Percentiles rank a stretch among this genome's conserved stretches.
phyloP scores from a whole-genome alignment of 2,329 filamentous ascomycete species.

The Chalaropsis thielavioides region DNA sequence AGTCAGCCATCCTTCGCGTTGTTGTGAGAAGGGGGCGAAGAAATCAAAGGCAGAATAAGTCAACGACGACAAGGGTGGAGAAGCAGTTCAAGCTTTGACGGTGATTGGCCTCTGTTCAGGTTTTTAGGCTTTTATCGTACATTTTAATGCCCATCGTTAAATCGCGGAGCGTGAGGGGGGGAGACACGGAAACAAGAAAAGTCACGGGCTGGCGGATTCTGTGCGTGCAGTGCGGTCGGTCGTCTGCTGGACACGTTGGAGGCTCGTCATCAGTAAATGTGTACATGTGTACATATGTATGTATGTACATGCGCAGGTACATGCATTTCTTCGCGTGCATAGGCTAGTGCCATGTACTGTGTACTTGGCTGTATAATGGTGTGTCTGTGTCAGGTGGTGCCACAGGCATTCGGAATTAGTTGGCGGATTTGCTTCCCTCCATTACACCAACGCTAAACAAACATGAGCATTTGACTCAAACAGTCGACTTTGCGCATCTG shows the following conservation, averaged over 20 bases:
- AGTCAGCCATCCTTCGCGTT: too few species aligned
- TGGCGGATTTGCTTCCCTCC: conserved; percentile 1
- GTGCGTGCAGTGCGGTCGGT: not conserved
- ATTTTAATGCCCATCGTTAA: too few species aligned
- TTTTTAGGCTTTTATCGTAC: too few species aligned
- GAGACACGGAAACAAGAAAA: not conserved
- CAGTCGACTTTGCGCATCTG: not conserved
- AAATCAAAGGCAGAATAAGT: too few species aligned
- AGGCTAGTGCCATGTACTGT: not conserved
- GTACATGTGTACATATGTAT: not conserved
- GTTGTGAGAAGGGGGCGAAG: too few species aligned
- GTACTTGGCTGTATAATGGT: not conserved
- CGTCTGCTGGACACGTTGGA: not conserved
- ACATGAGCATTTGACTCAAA: not conserved
- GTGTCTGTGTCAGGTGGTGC: conserved; percentile 1
- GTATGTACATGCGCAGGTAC: not conserved
- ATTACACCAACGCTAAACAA: not conserved
- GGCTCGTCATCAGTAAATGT: not conserved
- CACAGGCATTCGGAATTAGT: conserved; percentile 5
- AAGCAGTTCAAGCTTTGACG: too few species aligned
- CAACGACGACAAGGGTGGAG: too few species aligned
- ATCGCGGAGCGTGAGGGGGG: not conserved
- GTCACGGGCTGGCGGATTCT: not conserved
- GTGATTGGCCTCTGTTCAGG: too few species aligned
- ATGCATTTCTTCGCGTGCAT: not conserved